Base-by-base conservation (phyloP, 371 early-diverging fungal genomes). In the Blastocladiella emersonii region DNA sequence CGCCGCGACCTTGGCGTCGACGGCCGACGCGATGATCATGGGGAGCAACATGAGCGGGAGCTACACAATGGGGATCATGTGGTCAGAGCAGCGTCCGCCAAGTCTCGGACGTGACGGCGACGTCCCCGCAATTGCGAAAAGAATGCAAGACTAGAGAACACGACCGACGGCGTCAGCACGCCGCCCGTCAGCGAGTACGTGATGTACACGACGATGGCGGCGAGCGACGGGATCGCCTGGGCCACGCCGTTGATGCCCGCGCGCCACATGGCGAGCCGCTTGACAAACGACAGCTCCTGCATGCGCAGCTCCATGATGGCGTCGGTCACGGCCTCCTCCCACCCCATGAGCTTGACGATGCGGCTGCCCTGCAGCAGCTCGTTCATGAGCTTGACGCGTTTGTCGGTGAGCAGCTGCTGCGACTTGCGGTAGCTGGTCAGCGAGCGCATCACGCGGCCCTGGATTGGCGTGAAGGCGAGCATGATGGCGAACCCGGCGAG, bases 41-140 rank as follows among this genome's bases (percentile, higher is more conserved):
- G 53, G 53, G 15, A 51, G 30, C 3, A 30, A 30, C 53, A 12
- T 30, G 53, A 51, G 53, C 53, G 53, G 53, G 8, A 30, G 8
- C n/a, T n/a, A n/a, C n/a, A n/a, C n/a, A n/a, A n/a, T n/a, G n/a
- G n/a, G n/a, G n/a, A n/a, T n/a, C n/a, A n/a, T n/a, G n/a, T n/a
- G n/a, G n/a, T n/a, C n/a, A n/a, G n/a, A n/a, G n/a, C n/a, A n/a
- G n/a, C n/a, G n/a, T n/a, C n/a, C n/a, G n/a, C n/a, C n/a, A n/a
- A n/a, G n/a, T n/a, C n/a, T n/a, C n/a, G n/a, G n/a, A n/a, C n/a
- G n/a, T n/a, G n/a, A n/a, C n/a, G n/a, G n/a, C n/a, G n/a, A n/a
- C n/a, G n/a, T n/a, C 90, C 90, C 66, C 88, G 89, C 25, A 98
- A 77, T 65, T 93, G 75, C 71, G 91, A 91, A 80, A 98, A 94